phyloP scores from a whole-genome alignment of 2,329 filamentous ascomycete species.

The Chalara sp. region DNA sequence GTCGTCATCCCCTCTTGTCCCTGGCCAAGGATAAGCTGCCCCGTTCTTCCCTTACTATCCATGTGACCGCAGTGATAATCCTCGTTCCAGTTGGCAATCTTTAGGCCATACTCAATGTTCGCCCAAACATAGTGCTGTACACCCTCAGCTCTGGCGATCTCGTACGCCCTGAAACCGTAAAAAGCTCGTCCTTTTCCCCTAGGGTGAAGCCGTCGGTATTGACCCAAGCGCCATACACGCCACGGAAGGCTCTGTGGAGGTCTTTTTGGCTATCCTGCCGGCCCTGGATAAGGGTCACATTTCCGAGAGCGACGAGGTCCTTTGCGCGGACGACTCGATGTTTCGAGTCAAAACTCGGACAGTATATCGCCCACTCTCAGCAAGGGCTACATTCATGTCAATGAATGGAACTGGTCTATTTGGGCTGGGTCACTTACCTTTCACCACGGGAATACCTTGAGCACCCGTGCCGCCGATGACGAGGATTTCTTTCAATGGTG shows the following conservation, averaged over 20 bases:
- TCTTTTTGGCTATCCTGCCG: conserved; percentile 5
- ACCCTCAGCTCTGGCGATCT: conserved; percentile 14
- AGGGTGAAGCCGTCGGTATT: conserved; percentile 19
- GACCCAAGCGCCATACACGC: conserved; percentile 16
- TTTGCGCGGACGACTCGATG: conserved; percentile 7
- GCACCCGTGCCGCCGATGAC: too few species aligned
- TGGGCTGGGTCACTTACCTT: too few species aligned
- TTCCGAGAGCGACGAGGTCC: conserved; percentile 9
- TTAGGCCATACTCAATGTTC: conserved; percentile 13
- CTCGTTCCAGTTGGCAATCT: conserved; percentile 10
- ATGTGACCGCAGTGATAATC: too few species aligned
- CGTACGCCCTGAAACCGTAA: conserved; percentile 17
- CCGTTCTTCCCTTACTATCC: too few species aligned
- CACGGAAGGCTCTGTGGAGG: background rate
- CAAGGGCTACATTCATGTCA: too few species aligned
- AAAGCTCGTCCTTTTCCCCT: conserved; percentile 18
- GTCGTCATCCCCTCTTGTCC: too few species aligned
- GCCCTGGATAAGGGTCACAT: conserved; percentile 10
- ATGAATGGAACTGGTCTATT: too few species aligned
- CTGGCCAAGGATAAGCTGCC: too few species aligned
- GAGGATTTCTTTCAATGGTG: too few species aligned
- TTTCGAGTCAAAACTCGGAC: conserved; percentile 7
- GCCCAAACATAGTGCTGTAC: conserved; percentile 17
- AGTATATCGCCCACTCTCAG: conserved; percentile 1
- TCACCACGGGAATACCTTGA: too few species aligned